Base-by-base conservation (phyloP, 2,329 filamentous ascomycete genomes). In the Pseudogymnoascus sp. region DNA sequence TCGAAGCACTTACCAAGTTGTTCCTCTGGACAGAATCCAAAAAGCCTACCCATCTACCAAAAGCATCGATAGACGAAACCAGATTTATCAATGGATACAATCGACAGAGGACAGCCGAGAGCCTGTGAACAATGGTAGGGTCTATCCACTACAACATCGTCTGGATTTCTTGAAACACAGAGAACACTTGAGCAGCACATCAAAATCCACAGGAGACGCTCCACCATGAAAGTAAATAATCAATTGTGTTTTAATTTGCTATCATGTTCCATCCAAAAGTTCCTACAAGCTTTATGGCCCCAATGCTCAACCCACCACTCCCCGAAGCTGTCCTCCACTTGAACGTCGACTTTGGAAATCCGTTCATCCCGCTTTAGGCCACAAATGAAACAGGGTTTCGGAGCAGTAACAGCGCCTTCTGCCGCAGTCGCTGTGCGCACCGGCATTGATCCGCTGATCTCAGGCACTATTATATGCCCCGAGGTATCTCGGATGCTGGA, bases 271-370 rank as follows among this genome's bases (percentile, higher is more conserved):
- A 88, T 78, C 93, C 93, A 97, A 72, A 96, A 96, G 66, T 89
- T 88, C 73, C 85, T 85, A 76, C 93, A 97, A 18, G 85, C 84
- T 66, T 84, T 79, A 75, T 93, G 89, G 0, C 88, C 91, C 88
- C 91, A 93, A 74, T 93, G 88, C 53, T 97, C 92, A 43, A 89
- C 80, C 93, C 93, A 97, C 91, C 92, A 97, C 77, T 97, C 93
- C 11, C 91, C 92, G 79, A 97, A 97, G 73, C 89, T 92, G 74
- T 97, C 93, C 70, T 93, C 87, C 7, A 96, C 85, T 25, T 87
- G 82, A 62, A 85, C 78, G 71, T 87, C 82, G 61, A 87, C 77
- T 71, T 87, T 91, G 18, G 78, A 75, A 9, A 97, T 80, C 60
- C 93, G 83, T 77, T 97, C 93, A 42, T 96, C 91, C 67, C 93